Evolutionary conservation across 1,284 basidiomycete species (phyloP), one percentile per base, ranked within the genome.

Genomic region (Tilletiopsis washingtonensis): DNA sequence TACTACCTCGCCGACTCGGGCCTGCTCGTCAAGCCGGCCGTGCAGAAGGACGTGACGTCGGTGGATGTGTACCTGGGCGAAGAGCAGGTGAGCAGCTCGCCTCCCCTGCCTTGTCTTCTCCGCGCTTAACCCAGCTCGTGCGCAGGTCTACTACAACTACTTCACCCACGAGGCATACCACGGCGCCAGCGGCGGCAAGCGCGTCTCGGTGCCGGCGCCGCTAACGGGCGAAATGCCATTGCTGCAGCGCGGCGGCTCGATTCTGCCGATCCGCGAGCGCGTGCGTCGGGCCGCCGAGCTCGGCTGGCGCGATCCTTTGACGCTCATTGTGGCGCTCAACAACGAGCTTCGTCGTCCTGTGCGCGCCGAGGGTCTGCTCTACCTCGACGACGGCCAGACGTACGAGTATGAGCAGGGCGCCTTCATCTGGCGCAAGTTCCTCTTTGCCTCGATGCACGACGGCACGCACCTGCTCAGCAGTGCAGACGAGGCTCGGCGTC

Each of bases 121-220:
- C 5, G 25, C 19, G 14, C 45, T 43, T 9, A 40, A 7, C n/a
- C n/a, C n/a, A 34, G 9, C 2, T 38, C 24, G 14, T 26, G 1
- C 24, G n/a, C 59, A 87, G 83, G 84, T 90, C 2, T 97, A 96
- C 79, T 98, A 97, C 74, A 84, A 97, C 76, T 98, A 93, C 76
- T 88, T 90, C 76, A 61, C 67, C 23, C 61, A 65, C 45, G 54
- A 68, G 21, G 43, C 67, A 40, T 83, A 88, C 76, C 83, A 81
- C 34, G 84, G 84, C 19, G 67, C 80, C 1, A 68, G 79, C 9
- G 78, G 81, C 54, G 84, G 83, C 59, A 56, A 65, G 9, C 76
- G 77, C 47, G 77, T 93, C 64, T 85, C 81, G 1, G 81, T 96
- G 17, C 77, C 84, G 2, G 66, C 68, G 5, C 68, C 68, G 2